phyloP scores from a whole-genome alignment of 495 filamentous ascomycete species.

The Tuber melanosporum region DNA sequence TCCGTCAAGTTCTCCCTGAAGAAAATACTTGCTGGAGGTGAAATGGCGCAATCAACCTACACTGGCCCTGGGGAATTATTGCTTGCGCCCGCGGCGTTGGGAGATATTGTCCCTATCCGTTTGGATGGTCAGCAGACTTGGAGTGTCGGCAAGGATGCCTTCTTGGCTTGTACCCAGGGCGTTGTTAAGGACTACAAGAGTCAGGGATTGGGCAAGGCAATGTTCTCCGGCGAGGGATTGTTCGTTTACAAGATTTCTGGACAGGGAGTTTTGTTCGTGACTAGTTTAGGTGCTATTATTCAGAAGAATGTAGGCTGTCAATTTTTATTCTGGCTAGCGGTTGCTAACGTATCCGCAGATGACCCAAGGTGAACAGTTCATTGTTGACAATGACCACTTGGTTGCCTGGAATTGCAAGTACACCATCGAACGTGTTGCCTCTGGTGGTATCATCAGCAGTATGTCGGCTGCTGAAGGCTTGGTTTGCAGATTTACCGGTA shows the following conservation, averaged over 20 bases:
- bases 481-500: conserved; percentile 82
- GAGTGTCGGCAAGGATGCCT: conserved; percentile 76
- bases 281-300: conserved; percentile 90
- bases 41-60: conserved; percentile 71
- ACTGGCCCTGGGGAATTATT: conserved; percentile 90
- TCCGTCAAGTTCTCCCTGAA: conserved; percentile 72
- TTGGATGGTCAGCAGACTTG: conserved; percentile 63
- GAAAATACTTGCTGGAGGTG: conserved; percentile 74
- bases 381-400: conserved; percentile 90
- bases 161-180: conserved; percentile 69
- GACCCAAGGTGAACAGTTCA: conserved; percentile 70
- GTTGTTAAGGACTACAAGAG: conserved; percentile 76
- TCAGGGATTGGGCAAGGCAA: conserved; percentile 80
- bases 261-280: conserved; percentile 74
- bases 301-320: conserved; percentile 73
- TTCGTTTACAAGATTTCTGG: conserved; percentile 86
- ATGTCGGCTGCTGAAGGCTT: conserved; percentile 75
- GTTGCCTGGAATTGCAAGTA: conserved; percentile 98
- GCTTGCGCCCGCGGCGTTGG: conserved; percentile 69
- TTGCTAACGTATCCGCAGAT: conserved; percentile 26
- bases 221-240: conserved; percentile 88
- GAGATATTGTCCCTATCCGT: conserved; percentile 77
- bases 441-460: conserved; percentile 78
- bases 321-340: neutral
- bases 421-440: conserved; percentile 76